Evolutionary conservation across 2,329 filamentous ascomycete species (phyloP).

Genomic region (Pseudogymnoascus sp.): DNA sequence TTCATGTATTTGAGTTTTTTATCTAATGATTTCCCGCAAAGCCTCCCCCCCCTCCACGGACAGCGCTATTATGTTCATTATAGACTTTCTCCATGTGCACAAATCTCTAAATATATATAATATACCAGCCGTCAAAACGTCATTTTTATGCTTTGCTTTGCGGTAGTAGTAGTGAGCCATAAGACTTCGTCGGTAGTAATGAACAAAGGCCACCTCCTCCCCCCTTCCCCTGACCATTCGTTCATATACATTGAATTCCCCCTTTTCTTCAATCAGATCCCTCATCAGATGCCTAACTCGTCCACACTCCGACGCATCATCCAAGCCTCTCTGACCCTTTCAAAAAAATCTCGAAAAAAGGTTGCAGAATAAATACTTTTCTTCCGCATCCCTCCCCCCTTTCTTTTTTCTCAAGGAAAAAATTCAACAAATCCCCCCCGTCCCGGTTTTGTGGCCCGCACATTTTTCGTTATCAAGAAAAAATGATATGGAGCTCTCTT

Average conservation of each 20-base stretch:
- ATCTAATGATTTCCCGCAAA: background rate
- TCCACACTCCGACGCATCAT: background rate
- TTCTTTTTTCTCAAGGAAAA: background rate
- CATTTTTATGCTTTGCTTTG: conserved; percentile 4
- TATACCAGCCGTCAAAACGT: conserved; percentile 3
- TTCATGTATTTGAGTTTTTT: background rate
- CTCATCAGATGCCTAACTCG: conserved; percentile 3
- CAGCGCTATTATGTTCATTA: conserved; percentile 3
- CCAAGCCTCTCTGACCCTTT: background rate
- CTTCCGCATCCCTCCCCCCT: background rate
- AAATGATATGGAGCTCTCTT: conserved; percentile 1
- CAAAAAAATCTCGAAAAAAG: background rate
- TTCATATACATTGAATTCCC: background rate
- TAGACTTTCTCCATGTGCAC: background rate
- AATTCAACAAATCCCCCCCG: background rate
- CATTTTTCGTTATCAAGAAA: background rate
- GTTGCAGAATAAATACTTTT: conserved; percentile 5
- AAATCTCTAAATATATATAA: conserved; percentile 6
- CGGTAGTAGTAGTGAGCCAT: background rate
- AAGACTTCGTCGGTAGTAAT: conserved; percentile 6
- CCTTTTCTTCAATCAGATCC: conserved; percentile 3
- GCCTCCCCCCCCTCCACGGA: background rate
- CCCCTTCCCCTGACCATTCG: background rate
- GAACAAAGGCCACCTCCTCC: background rate
- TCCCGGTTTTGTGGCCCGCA: background rate